Conservation (phyloP, 2,329 filamentous ascomycete genomes). For the Plectosphaerella sp. region DNA sequence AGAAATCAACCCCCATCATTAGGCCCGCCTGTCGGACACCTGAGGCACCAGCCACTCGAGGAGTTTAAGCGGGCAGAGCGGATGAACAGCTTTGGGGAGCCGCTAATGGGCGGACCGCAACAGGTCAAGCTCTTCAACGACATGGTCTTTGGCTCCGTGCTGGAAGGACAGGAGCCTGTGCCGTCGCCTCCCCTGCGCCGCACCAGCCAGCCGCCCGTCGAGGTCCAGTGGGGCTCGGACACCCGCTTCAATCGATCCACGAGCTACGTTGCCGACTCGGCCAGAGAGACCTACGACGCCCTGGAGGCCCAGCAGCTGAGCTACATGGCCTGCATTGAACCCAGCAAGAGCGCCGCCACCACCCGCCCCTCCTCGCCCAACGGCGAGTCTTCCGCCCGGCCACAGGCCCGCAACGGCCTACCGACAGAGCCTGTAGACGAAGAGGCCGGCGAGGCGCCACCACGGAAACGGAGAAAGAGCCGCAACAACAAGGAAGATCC, state of each 20-base stretch:
- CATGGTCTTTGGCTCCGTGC: conserved; percentile 32
- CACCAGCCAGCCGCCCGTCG: conserved; percentile 27
- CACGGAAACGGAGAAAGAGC: conserved; percentile 52
- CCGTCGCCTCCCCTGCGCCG: conserved; percentile 3
- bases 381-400: conserved; percentile 13
- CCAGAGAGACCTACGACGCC: conserved; percentile 54
- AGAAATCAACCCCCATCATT: conserved; percentile 13
- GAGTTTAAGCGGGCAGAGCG: conserved; percentile 36
- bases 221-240: conserved; percentile 66
- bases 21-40: conserved; percentile 31
- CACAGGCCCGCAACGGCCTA: conserved; percentile 3
- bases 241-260: conserved; percentile 53
- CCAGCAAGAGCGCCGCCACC: conserved; percentile 52
- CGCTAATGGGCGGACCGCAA: conserved; percentile 19
- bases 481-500: conserved; percentile 37
- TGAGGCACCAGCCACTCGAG: conserved; percentile 36
- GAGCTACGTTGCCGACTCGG: conserved; percentile 53
- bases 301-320: conserved; percentile 51
- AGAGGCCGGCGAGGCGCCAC: conserved; percentile 34
- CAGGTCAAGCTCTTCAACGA: conserved; percentile 33
- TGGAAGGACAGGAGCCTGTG: conserved; percentile 9
- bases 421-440: conserved; percentile 15
- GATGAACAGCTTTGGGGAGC: conserved; percentile 17
- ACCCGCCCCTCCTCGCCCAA: conserved; percentile 56
- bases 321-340: conserved; percentile 52